Conservation (phyloP, 2,329 filamentous ascomycete species). For the Graphilbum ipis-grandicollis region DNA sequence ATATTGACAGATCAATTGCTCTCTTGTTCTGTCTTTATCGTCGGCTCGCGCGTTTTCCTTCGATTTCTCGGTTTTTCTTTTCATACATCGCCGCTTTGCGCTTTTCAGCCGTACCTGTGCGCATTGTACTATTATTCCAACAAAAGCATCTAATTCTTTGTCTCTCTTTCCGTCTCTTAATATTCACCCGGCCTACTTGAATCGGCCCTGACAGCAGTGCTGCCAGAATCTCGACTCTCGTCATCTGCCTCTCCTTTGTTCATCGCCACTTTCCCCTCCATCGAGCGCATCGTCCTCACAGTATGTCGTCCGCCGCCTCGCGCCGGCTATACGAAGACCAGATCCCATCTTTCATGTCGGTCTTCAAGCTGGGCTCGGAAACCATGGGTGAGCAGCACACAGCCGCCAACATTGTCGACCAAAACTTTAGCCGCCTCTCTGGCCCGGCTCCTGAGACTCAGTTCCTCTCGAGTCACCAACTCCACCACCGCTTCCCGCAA, state of each 20-base stretch:
- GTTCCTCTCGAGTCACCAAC: constrained; percentile 9
- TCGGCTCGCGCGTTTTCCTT: not conserved
- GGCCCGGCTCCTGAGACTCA: constrained; percentile 21
- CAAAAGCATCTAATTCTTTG: not conserved
- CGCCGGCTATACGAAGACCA: constrained; percentile 49
- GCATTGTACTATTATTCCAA: not conserved
- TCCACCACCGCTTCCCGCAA: constrained; percentile 15
- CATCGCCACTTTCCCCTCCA: not conserved
- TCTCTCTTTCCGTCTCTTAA: not conserved
- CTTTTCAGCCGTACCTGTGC: not conserved
- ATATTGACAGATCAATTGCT: not conserved
- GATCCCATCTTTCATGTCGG: constrained; percentile 62
- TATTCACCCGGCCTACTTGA: not conserved
- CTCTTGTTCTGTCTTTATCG: not conserved
- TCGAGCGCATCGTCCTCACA: too few species aligned
- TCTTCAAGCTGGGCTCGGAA: constrained; percentile 48
- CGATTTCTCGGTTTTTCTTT: not conserved
- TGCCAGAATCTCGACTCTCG: not conserved
- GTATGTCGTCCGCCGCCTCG: constrained; percentile 41
- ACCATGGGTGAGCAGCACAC: constrained; percentile 34
- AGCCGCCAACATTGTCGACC: constrained; percentile 35
- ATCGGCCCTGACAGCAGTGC: not conserved
- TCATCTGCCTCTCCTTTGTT: not conserved
- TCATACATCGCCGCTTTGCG: not conserved
- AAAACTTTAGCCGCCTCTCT: constrained; percentile 29